Evolutionary conservation across 2,329 filamentous ascomycete species (phyloP).

Genomic region (Colletotrichum trifolii): DNA sequence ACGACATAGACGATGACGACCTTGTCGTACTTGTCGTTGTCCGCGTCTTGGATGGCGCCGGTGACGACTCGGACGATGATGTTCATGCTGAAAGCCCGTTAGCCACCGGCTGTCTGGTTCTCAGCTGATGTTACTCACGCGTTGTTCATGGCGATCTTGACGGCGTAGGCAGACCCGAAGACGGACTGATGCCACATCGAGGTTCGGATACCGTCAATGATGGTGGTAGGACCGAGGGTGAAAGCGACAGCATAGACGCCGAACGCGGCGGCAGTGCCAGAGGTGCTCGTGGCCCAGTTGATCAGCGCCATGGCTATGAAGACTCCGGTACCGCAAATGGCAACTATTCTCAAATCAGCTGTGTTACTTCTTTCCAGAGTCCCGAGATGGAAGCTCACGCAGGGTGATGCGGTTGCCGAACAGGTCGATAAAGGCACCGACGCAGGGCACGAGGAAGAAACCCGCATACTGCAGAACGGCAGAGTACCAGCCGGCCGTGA

Average conservation of each 20-base stretch:
- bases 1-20: slow-evolving; percentile 67
- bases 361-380: background rate
- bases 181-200: slow-evolving; percentile 69
- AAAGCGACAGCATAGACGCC: slow-evolving; percentile 68
- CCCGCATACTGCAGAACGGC: slow-evolving; percentile 63
- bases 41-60: slow-evolving; percentile 68
- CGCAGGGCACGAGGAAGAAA: slow-evolving; percentile 67
- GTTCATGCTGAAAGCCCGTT: slow-evolving; percentile 57
- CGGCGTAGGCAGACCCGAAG: slow-evolving; percentile 68
- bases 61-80: slow-evolving; percentile 69
- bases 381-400: slow-evolving; percentile 38
- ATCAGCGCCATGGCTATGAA: slow-evolving; percentile 61
- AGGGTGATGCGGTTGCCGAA: slow-evolving; percentile 63
- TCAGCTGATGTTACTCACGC: background rate
- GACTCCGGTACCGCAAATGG: slow-evolving; percentile 58
- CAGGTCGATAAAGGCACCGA: slow-evolving; percentile 68
- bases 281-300: slow-evolving; percentile 59
- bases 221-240: slow-evolving; percentile 66
- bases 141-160: slow-evolving; percentile 73
- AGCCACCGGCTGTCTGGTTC: background rate
- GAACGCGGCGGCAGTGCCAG: slow-evolving; percentile 68
- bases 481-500: slow-evolving; percentile 71
- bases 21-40: slow-evolving; percentile 65
- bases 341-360: slow-evolving; percentile 40
- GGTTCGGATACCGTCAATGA: slow-evolving; percentile 71